Conservation (phyloP, 371 early-diverging fungal species). For the Apophysomyces variabilis region DNA sequence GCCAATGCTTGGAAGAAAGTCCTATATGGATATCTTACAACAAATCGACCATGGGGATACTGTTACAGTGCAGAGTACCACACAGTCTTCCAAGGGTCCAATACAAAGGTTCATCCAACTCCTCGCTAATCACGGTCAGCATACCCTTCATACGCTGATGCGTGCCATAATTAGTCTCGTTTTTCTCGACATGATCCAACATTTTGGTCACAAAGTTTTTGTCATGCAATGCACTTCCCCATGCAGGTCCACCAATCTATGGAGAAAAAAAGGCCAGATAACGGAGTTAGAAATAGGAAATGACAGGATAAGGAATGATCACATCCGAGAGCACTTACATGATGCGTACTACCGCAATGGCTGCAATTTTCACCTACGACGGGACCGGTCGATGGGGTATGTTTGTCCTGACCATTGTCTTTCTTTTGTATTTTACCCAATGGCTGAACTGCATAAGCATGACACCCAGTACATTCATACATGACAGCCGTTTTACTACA, state of each 20-base stretch:
- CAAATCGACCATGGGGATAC: conserved; percentile 46
- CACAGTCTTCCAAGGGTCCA: conserved; percentile 73
- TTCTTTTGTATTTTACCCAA: conserved; percentile 66
- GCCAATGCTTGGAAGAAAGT: neutral
- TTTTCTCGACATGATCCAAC: conserved; percentile 70
- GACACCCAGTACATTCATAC: conserved; percentile 88
- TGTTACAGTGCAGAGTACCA: conserved; percentile 72
- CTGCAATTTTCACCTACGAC: conserved; percentile 68
- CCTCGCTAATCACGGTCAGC: conserved; percentile 91
- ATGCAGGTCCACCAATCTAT: conserved; percentile 97
- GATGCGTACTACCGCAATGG: conserved; percentile 69
- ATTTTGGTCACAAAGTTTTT: conserved; percentile 74
- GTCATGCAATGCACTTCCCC: conserved; percentile 86
- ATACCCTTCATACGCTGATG: conserved; percentile 93
- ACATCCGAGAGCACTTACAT: conserved; percentile 53
- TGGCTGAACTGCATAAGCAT: conserved; percentile 69
- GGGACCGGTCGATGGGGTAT: conserved; percentile 68
- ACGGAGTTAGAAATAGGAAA: neutral
- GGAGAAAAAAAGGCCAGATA: neutral
- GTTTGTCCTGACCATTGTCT: conserved; percentile 59
- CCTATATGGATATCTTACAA: conserved; percentile 25
- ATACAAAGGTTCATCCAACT: conserved; percentile 82
- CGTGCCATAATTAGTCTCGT: conserved; percentile 71
- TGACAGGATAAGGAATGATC: neutral
- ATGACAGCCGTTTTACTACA: conserved; percentile 77